Base-by-base conservation (phyloP, 176 grass and related monocot genomes). In the Oropetium thomaeum region DNA sequence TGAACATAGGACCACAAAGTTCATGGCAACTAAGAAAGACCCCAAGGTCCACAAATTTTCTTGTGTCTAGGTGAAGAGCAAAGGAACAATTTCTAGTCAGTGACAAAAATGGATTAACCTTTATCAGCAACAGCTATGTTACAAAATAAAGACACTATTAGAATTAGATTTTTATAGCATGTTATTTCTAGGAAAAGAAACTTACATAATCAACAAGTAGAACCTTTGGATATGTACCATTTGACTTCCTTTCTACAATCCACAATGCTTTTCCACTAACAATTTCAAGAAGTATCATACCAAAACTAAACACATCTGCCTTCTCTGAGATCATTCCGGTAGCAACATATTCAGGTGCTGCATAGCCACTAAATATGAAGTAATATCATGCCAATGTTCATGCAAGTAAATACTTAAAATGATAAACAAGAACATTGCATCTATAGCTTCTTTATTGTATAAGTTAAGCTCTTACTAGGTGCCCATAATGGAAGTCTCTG, bases 261-360 rank as follows among this genome's bases (percentile, higher is more conserved):
- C 35, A 49, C 16, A 44, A n/a, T n/a, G n/a, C n/a, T n/a, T 1
- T 77, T 47, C 74, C 85, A 58, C 25, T 41, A 62, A 88, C 68
- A 25, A 83, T 69, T 35, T 88, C 74, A 40, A 83, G 33, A 49
- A 49, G 59, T 67, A 88, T 31, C 2, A 88, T 40, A 27, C 86
- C 86, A 3, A 88, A 88, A 15, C 69, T 55, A 47, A 79, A 83
- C 26, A 88, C 75, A 30, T 88, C 86, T 29, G 80, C 51, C 33
- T 83, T 88, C 17, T 67, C 52, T 0, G 86, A 83, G 65, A 88
- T 58, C 5, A 15, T 54, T 22, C 86, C 86, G 3, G 63, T 74
- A 62, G 33, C 15, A 79, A 39, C 34, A 39, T 88, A 88, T 58
- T 83, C 75, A 41, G 85, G 80, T 73, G 70, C 74, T 57, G 42